Percentiles rank a stretch among this genome's conserved stretches.
Conservation (phyloP, 495 filamentous ascomycete species). For the Jackrogersella minutella region DNA sequence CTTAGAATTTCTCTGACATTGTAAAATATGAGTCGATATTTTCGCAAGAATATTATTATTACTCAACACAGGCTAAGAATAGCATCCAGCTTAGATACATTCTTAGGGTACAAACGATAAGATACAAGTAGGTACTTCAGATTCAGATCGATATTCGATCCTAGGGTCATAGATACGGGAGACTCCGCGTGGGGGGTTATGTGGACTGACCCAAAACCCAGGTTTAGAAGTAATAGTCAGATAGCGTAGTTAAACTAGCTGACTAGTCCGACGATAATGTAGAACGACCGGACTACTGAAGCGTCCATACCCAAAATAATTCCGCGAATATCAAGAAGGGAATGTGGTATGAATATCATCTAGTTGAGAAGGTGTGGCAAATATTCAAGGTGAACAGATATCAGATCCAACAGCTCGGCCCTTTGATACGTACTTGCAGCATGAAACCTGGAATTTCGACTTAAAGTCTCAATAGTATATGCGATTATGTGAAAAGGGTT, state of each 20-base stretch:
- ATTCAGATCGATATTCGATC: background rate
- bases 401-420: background rate
- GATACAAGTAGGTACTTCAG: background rate
- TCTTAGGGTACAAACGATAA: background rate
- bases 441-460: slow-evolving; percentile 5
- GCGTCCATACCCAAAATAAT: background rate
- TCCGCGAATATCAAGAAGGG: slow-evolving; percentile 6
- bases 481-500: slow-evolving; percentile 8
- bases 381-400: too few species aligned
- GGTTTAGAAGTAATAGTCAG: background rate
- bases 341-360: slow-evolving; percentile 16
- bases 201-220: background rate
- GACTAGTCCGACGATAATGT: background rate
- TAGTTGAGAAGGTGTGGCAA: slow-evolving; percentile 8
- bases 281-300: background rate
- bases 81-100: too few species aligned
- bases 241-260: too few species aligned
- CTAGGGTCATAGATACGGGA: background rate
- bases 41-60: too few species aligned
- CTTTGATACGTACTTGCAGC: background rate
- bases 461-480: background rate
- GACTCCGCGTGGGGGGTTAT: background rate
- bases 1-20: background rate
- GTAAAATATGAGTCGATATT: too few species aligned
- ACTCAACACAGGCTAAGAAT: too few species aligned